Base-by-base conservation (phyloP, 169 alveolate genomes). In the Babesia ovis region DNA sequence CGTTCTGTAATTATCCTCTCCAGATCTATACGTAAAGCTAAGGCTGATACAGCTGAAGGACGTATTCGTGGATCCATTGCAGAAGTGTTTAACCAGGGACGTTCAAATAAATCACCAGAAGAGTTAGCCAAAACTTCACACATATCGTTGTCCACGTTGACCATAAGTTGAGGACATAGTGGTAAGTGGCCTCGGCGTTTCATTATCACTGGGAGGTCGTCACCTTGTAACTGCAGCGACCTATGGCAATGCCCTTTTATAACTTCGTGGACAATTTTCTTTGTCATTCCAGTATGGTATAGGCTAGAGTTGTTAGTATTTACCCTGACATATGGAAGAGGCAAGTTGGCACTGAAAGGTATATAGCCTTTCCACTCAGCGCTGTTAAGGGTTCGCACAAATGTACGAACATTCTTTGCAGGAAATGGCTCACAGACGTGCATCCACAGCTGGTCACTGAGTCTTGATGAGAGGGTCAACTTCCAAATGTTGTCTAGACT, bases 121-220 rank as follows among this genome's bases (percentile, higher is more conserved):
- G 79, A 53, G 41, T 80, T 70, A 16, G 83, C 88, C 77, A 80
- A 39, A n/a, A 80, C 87, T 34, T 80, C 77, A 46, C 88, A 80
- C 60, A 31, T 42, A 61, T 80, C 61, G 70, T 29, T 60, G 50
- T 68, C 73, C n/a, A 80, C 46, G 27, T 58, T 70, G n/a, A 80
- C 79, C 50, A 61, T 70, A 9, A 80, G 42, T 29, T 43, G 57
- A 6, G 83, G 88, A 27, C 70, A 61, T 16, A 70, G 27, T 29
- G 88, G 84, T 54, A 66, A 22, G 41, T 72, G 73, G 16, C 86
- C 82, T 16, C 75, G 6, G 31, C 72, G 59, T 67, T 68, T 31
- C 73, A 77, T 11, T 37, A 68, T 45, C 32, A 18, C 42, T 12
- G 86, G 86, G n/a, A 77, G 43, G 39, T 70, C 73, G 27, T 80